Evolutionary conservation across 73 alveolate species (phyloP).

Genomic region (Symbiodinium pilosum): DNA sequence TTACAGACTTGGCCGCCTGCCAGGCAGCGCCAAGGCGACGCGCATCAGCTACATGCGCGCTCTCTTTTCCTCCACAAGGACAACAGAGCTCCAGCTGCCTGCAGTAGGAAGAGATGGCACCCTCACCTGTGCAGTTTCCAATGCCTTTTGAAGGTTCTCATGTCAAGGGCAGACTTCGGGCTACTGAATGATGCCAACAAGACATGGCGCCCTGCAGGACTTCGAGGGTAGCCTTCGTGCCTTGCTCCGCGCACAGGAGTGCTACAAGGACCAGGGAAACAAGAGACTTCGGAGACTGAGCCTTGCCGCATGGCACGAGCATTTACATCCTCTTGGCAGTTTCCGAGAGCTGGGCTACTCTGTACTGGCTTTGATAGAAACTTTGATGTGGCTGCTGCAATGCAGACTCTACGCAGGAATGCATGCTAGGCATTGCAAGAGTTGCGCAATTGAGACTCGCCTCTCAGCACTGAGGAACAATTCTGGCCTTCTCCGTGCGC

Average conservation of each 20-base stretch:
- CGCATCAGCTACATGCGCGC: conserved; percentile 73
- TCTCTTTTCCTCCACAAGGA: conserved; percentile 41
- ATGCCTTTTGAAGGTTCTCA: background rate
- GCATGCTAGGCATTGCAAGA: background rate
- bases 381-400: too few species aligned
- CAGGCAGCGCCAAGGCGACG: conserved; percentile 84
- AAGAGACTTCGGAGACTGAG: conserved; percentile 34
- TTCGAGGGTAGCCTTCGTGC: conserved; percentile 48
- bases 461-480: background rate
- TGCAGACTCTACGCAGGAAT: background rate
- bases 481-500: background rate
- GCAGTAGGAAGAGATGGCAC: background rate
- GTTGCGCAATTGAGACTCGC: too few species aligned
- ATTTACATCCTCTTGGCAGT: background rate
- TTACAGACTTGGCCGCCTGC: too few species aligned
- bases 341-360: background rate
- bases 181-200: background rate
- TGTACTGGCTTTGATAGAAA: background rate
- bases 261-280: conserved; percentile 87
- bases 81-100: background rate
- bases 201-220: too few species aligned
- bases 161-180: background rate
- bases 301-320: background rate
- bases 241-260: conserved; percentile 69
- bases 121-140: background rate